Base-by-base conservation (phyloP, 2,329 filamentous ascomycete genomes). In the Ilyonectria sp. region DNA sequence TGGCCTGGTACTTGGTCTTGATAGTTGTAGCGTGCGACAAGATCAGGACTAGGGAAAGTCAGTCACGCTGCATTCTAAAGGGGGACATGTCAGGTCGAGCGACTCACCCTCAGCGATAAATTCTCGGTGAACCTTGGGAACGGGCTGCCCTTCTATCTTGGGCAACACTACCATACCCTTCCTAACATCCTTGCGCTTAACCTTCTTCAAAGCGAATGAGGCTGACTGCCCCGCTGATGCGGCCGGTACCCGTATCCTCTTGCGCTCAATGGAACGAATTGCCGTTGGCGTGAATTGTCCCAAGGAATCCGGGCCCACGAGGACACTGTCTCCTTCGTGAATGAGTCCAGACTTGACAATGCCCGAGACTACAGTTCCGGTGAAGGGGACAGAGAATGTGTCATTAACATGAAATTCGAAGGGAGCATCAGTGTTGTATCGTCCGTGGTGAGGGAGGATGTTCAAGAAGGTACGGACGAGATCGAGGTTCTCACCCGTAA, bases 91-190 rank as follows among this genome's bases (percentile, higher is more conserved):
- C 21, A 50, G 21, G 67, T 31, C 17, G 10, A 15, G 10, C 31
- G 26, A 67, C 81, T 72, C 82, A 91, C 91, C 90, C 81, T 95
- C 93, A 13, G 93, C 93, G 47, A 95, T 85, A 76, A 95, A 95
- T 78, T 94, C 92, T 37, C 88, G 85, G 77, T 91, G 89, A 11
- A 94, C 93, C 71, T 91, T 96, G 71, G 84, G 93, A 75, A 78
- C 85, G 0, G 92, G 89, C 69, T 92, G 87, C 60, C 90, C 90
- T 58, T 97, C 93, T 13, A 91, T 82, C 79, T 95, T 97, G 50
- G 94, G 93, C 33, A 99, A 85, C 5, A 98, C 94, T 1, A 99
- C 96, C 95, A 98, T 98, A 33, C 96, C 96, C 84, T 99, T 99
- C 13, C 96, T 89, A 0, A 99, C 95, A 72, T 98, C 95, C 80